Evolutionary conservation across 768 basidiomycete genomes (phyloP).

Genomic region (Calocera cornea): DNA sequence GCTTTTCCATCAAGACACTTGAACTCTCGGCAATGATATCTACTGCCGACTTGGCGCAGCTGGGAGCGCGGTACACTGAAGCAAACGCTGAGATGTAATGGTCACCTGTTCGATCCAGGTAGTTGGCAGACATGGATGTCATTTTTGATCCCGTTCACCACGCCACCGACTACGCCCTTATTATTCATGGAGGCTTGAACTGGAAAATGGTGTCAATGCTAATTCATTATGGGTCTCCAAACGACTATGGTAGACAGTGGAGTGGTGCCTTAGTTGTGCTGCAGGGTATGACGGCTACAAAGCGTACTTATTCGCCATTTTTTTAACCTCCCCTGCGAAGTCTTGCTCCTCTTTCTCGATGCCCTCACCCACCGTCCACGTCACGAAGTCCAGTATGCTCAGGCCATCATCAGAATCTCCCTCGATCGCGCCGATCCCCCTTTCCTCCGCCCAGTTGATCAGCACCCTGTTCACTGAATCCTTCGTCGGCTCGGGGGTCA

Average conservation of each 20-base stretch:
- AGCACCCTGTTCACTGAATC: constrained; percentile 30
- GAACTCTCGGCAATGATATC: no score
- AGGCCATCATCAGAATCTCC: constrained; percentile 38
- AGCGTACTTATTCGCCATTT: no score
- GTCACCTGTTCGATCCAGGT: constrained; percentile 6
- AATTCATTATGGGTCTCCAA: no score
- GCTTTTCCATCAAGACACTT: no score
- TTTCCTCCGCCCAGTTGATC: no score
- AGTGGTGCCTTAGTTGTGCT: no score
- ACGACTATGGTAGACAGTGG: no score
- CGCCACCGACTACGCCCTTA: no score
- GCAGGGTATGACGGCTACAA: no score
- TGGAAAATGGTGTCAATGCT: no score
- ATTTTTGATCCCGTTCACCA: not conserved
- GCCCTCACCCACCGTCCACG: constrained; percentile 30
- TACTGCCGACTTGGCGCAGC: constrained; percentile 4
- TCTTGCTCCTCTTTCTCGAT: not conserved
- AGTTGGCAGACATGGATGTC: not conserved
- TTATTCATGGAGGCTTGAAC: not conserved
- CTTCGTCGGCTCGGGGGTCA: constrained; percentile 14
- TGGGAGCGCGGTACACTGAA: constrained; percentile 6
- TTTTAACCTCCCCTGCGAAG: no score
- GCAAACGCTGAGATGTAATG: not conserved
- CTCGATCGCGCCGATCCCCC: no score
- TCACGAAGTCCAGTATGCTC: constrained; percentile 20